A percentile compares a stretch with the other conserved stretches of the same genome.
Conservation (phyloP, 768 basidiomycete genomes). For the Boletus reticuloceps region DNA sequence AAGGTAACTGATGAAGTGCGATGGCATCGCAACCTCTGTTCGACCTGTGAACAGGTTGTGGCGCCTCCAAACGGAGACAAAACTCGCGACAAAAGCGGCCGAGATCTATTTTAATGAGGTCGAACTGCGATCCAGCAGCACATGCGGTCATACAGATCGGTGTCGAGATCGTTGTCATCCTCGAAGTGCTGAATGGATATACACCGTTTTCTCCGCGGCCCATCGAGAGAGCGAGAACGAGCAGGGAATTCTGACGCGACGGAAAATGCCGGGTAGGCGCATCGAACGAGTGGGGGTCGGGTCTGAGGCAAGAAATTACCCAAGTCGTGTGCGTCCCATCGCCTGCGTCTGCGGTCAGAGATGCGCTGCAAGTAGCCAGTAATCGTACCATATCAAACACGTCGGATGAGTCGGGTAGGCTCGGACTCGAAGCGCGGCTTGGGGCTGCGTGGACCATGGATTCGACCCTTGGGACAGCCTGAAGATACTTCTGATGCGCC, state of each 20-base stretch:
- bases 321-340: no score
- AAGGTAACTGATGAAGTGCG: background rate
- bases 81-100: slow-evolving; percentile 11
- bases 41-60: background rate
- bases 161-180: slow-evolving; percentile 4
- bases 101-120: slow-evolving; percentile 7
- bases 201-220: background rate
- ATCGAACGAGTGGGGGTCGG: no score
- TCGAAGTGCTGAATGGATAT: background rate
- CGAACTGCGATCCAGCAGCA: background rate
- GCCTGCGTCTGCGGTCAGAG: no score
- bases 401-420: no score
- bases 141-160: background rate
- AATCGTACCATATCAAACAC: no score
- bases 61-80: slow-evolving; percentile 1
- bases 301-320: no score
- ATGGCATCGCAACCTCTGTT: background rate
- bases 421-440: background rate
- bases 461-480: background rate
- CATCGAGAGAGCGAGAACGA: no score
- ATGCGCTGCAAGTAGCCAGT: no score
- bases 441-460: background rate
- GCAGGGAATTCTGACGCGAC: no score
- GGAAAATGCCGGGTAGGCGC: no score
- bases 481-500: background rate